Evolutionary conservation across 164 flowering plant species (phyloP).

Genomic region (Berberis thunbergii): DNA sequence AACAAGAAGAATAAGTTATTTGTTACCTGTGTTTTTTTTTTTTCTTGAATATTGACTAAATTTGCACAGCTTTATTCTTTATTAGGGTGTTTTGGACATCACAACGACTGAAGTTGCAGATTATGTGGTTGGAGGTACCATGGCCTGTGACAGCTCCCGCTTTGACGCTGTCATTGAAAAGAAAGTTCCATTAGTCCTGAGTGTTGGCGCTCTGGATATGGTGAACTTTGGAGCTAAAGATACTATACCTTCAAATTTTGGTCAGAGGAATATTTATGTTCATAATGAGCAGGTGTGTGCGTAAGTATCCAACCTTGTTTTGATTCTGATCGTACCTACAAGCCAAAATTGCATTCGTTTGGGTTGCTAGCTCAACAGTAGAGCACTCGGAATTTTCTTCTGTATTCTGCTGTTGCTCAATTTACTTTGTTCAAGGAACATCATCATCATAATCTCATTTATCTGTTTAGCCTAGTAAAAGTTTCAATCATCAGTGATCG

Average conservation of each 20-base stretch:
- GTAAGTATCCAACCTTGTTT: background rate
- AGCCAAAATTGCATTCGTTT: background rate
- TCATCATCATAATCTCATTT: too few relatives aligned
- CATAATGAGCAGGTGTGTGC: conserved; percentile 75
- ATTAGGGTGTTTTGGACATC: conserved; percentile 83
- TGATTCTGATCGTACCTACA: background rate
- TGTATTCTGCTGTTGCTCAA: too few relatives aligned
- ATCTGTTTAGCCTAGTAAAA: too few relatives aligned
- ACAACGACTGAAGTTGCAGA: conserved; percentile 98
- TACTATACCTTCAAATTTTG: conserved; percentile 62
- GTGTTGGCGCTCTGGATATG: conserved; percentile 94
- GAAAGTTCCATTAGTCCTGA: conserved; percentile 68
- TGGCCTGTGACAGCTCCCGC: conserved; percentile 90
- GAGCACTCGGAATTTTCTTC: too few relatives aligned
- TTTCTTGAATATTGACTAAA: background rate
- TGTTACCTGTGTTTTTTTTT: background rate
- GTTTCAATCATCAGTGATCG: too few relatives aligned
- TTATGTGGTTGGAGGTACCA: conserved; percentile 88
- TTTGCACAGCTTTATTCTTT: background rate
- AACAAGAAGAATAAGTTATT: background rate
- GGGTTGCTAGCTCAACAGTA: too few relatives aligned
- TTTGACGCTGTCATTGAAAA: conserved; percentile 78
- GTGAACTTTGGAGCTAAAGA: conserved; percentile 79
- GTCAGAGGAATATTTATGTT: conserved; percentile 48
- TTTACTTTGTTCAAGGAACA: too few relatives aligned